These are phyloP conservation scores for Kwoniella europaea DNA, from an alignment of 768 basidiomycete species.

Conservation along the genomic window DNA sequence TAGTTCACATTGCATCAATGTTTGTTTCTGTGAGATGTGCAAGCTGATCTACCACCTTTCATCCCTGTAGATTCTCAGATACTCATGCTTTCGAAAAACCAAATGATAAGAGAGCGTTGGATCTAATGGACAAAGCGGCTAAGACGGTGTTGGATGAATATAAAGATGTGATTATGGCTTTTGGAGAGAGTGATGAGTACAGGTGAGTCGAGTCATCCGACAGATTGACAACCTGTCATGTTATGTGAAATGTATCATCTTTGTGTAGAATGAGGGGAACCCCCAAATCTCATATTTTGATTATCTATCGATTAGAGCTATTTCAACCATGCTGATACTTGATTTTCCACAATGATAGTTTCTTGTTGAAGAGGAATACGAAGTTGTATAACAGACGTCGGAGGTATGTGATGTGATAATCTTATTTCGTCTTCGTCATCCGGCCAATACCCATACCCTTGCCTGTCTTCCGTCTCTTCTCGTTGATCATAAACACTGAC, in stretches of 20 bases:
- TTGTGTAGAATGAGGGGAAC: too few species aligned
- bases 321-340: slow-evolving; percentile 1
- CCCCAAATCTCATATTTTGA: too few species aligned
- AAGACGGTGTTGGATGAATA: slow-evolving; percentile 77
- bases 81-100: slow-evolving; percentile 83
- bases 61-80: slow-evolving; percentile 88
- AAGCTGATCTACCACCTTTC: too few species aligned
- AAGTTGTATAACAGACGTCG: slow-evolving; percentile 80
- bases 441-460: too few species aligned
- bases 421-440: background rate
- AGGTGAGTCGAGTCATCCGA: slow-evolving; percentile 64
- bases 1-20: too few species aligned
- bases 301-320: background rate
- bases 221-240: background rate
- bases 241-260: background rate
- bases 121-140: slow-evolving; percentile 92
- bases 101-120: slow-evolving; percentile 82
- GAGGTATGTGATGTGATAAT: slow-evolving; percentile 52
- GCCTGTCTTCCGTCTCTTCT: background rate
- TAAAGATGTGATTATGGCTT: slow-evolving; percentile 81
- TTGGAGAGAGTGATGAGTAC: slow-evolving; percentile 97
- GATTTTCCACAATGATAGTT: slow-evolving; percentile 63
- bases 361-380: slow-evolving; percentile 77
- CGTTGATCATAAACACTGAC: background rate
- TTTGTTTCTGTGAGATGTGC: too few species aligned